These are phyloP conservation scores for Aphanomyces euteiches DNA, from an alignment of 352 stramenopile genomes.

Conservation along the genomic window DNA sequence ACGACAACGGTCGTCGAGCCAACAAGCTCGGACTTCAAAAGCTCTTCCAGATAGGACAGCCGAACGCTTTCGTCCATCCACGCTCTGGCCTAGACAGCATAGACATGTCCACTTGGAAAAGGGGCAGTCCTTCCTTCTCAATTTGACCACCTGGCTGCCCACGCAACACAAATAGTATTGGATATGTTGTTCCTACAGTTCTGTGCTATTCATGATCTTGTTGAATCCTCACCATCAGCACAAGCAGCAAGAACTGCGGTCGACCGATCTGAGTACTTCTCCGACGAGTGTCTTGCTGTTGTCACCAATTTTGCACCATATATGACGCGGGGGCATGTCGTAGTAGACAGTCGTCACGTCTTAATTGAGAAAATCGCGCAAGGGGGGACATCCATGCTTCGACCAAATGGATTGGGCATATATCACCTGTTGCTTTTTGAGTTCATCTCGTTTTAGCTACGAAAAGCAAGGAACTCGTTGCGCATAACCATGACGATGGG, in stretches of 20 bases:
- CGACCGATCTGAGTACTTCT: slow-evolving; percentile 1
- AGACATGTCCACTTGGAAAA: slow-evolving; percentile 11
- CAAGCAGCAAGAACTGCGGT: background rate
- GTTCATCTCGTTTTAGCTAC: slow-evolving; percentile 9
- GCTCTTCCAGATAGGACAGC: background rate
- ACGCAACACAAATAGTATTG: background rate
- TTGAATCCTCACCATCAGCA: background rate
- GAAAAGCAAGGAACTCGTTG: slow-evolving; percentile 12
- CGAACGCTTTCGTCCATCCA: slow-evolving; percentile 22
- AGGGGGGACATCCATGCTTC: background rate
- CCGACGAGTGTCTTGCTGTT: background rate
- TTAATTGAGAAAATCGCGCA: slow-evolving; percentile 21
- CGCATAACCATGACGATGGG: slow-evolving; percentile 10
- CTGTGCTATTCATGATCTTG: background rate
- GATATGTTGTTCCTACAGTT: background rate
- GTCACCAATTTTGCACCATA: slow-evolving; percentile 30
- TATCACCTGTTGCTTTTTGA: background rate
- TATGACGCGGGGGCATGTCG: slow-evolving; percentile 27
- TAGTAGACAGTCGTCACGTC: slow-evolving; percentile 33
- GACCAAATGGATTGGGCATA: background rate
- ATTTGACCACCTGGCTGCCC: slow-evolving; percentile 12
- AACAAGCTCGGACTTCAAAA: slow-evolving; percentile 20
- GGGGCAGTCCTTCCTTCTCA: background rate
- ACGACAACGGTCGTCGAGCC: slow-evolving; percentile 1
- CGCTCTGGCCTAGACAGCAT: slow-evolving; percentile 17